These are phyloP conservation scores for Wickerhamomyces bovis DNA, from an alignment of 805 yeast genomes.

Conservation along the genomic window DNA sequence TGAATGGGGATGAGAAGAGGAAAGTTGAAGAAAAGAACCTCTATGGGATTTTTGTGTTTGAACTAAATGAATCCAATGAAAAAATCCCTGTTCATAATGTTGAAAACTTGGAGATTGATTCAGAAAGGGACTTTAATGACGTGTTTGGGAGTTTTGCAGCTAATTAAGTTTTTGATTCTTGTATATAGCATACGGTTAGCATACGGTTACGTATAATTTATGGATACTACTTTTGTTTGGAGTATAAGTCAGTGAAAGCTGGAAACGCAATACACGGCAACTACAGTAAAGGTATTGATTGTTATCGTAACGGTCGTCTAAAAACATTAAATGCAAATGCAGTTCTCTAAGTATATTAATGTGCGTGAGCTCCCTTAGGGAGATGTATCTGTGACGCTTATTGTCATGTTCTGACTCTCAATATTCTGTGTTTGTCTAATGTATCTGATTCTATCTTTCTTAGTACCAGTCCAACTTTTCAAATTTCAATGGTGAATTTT, in stretches of 20 bases:
- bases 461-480: conserved; percentile 10
- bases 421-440: no score
- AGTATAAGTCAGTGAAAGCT: no score
- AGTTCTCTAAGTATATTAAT: background rate
- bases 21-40: conserved; percentile 11
- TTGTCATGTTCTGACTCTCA: background rate
- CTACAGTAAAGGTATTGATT: background rate
- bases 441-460: background rate
- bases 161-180: background rate
- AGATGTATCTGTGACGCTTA: background rate
- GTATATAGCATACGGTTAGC: background rate
- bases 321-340: background rate
- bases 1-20: conserved; percentile 13
- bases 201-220: background rate
- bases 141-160: conserved; percentile 6
- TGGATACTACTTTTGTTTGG: no score
- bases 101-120: conserved; percentile 53
- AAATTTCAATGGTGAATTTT: conserved; percentile 8
- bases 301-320: background rate
- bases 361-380: background rate
- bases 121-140: conserved; percentile 6
- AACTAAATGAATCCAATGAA: conserved; percentile 48
- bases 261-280: no score
- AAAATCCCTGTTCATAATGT: conserved; percentile 56
- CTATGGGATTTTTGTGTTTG: conserved; percentile 59